Evolutionary conservation across 192 early-diverging fungal species (phyloP).

Genomic region (Helicostylum pulchrum): DNA sequence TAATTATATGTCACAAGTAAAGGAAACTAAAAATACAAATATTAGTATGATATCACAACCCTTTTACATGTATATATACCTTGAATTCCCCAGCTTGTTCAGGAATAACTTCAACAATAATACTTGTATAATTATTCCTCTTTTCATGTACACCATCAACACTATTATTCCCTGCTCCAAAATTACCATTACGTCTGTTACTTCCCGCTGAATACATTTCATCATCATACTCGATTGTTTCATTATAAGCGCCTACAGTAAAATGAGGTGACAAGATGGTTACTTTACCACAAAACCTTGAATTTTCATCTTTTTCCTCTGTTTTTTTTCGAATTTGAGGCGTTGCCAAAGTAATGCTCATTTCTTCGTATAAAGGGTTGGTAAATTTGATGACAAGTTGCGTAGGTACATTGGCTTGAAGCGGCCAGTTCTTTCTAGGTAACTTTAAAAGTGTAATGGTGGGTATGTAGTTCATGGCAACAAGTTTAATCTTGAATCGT

Average conservation of each 20-base stretch:
- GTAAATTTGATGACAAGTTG: slow-evolving; percentile 69
- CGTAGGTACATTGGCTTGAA: slow-evolving; percentile 28
- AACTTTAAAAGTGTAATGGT: slow-evolving; percentile 64
- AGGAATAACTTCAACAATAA: slow-evolving; percentile 58
- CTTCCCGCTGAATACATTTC: slow-evolving; percentile 45
- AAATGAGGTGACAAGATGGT: slow-evolving; percentile 62
- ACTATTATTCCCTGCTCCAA: slow-evolving; percentile 2
- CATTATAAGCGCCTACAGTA: slow-evolving; percentile 68
- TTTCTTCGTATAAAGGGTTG: slow-evolving; percentile 77
- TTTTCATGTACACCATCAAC: slow-evolving; percentile 61
- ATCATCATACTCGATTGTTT: slow-evolving; percentile 80
- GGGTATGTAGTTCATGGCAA: slow-evolving; percentile 83
- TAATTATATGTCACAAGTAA: slow-evolving; percentile 55
- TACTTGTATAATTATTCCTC: slow-evolving; percentile 56
- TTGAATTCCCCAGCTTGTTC: slow-evolving; percentile 47
- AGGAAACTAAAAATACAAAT: slow-evolving; percentile 49
- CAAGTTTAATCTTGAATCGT: slow-evolving; percentile 85
- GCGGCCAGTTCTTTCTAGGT: slow-evolving; percentile 32
- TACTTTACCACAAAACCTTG: slow-evolving; percentile 21
- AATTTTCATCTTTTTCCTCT: not conserved
- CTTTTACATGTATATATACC: slow-evolving; percentile 35
- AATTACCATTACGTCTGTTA: slow-evolving; percentile 22
- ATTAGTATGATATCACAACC: not conserved
- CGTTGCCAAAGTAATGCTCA: slow-evolving; percentile 56
- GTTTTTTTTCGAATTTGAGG: slow-evolving; percentile 28